Evolutionary conservation across 2,329 filamentous ascomycete species (phyloP).

Genomic region (Chaetomium sp.): DNA sequence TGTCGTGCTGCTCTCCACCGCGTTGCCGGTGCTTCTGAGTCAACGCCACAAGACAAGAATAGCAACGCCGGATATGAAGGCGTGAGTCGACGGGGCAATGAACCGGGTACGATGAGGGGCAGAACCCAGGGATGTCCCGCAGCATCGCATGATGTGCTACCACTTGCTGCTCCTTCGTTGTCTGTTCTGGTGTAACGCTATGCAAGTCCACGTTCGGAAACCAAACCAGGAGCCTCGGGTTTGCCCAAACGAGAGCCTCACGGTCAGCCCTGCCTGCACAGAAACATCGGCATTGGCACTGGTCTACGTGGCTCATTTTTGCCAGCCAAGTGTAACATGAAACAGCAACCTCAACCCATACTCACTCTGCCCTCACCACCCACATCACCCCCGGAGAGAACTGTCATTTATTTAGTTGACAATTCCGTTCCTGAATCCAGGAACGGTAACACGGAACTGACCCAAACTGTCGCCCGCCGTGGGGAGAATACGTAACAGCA

Average conservation of each 20-base stretch:
- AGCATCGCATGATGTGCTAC: not conserved
- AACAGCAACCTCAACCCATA: too few species aligned
- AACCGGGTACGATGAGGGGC: conserved; percentile 14
- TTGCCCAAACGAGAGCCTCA: not conserved
- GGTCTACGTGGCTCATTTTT: not conserved
- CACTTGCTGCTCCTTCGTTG: not conserved
- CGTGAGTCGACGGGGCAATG: conserved; percentile 1
- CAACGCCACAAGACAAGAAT: conserved; percentile 24
- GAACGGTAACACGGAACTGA: not conserved
- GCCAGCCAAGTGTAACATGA: too few species aligned
- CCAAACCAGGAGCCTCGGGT: not conserved
- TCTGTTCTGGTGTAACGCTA: not conserved
- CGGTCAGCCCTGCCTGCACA: not conserved
- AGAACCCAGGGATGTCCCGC: not conserved
- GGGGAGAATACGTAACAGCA: not conserved
- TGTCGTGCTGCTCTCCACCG: not conserved
- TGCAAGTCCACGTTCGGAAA: not conserved
- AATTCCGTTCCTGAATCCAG: conserved; percentile 4
- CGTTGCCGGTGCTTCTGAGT: not conserved
- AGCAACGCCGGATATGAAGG: conserved; percentile 26
- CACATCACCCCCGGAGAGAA: not conserved
- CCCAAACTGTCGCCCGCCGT: not conserved
- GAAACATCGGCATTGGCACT: not conserved
- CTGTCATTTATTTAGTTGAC: too few species aligned
- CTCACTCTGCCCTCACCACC: not conserved